These are phyloP conservation scores for Hypoxylon sp. DNA, from an alignment of 2,329 filamentous ascomycete species.

Conservation along the genomic window DNA sequence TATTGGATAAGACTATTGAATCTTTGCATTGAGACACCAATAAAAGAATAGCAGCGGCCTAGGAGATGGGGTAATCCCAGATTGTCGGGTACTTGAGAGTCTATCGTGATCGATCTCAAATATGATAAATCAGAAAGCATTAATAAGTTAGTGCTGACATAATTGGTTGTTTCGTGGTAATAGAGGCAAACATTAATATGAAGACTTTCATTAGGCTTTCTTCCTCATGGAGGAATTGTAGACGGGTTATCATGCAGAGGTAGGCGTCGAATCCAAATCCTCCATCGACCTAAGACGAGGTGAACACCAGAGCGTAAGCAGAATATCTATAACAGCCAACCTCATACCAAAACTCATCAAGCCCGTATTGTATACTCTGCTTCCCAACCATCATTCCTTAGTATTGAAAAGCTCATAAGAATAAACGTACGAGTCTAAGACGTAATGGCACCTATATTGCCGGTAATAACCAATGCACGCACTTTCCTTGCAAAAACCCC, in stretches of 20 bases:
- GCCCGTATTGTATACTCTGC: not conserved
- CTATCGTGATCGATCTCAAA: not conserved
- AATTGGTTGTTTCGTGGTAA: not conserved
- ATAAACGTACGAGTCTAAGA: not conserved
- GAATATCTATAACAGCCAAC: constrained; percentile 2
- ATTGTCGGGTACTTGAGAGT: not conserved
- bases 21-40: not conserved
- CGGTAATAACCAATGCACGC: not conserved
- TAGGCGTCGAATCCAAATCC: constrained; percentile 4
- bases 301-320: not conserved
- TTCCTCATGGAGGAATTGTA: not conserved
- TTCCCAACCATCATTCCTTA: not conserved
- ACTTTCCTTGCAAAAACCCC: not conserved
- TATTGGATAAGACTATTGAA: not conserved
- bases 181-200: not conserved
- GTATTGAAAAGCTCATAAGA: not conserved
- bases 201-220: not conserved
- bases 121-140: not conserved
- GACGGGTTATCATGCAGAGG: constrained; percentile 4
- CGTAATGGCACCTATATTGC: not conserved
- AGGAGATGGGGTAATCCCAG: not conserved
- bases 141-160: not conserved
- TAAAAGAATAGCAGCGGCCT: not conserved
- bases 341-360: constrained; percentile 2
- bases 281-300: constrained; percentile 6